Percentiles rank a stretch among this genome's conserved stretches.
These are phyloP conservation scores for Cytospora piceicola DNA, from an alignment of 2,329 filamentous ascomycete genomes.

Conservation along the genomic window DNA sequence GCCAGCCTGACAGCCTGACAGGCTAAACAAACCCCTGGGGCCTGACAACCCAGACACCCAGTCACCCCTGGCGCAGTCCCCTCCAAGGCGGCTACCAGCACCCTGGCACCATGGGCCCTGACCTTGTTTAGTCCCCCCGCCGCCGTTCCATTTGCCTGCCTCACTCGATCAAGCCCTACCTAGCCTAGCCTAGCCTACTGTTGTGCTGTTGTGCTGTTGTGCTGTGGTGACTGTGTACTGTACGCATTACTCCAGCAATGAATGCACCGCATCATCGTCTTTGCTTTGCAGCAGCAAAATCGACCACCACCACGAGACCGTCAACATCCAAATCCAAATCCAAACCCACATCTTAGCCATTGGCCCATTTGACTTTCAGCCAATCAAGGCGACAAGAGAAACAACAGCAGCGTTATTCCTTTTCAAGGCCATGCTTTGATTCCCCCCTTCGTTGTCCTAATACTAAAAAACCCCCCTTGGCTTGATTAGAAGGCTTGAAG, in stretches of 20 bases:
- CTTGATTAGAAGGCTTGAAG: slow-evolving; percentile 6
- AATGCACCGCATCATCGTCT: not conserved
- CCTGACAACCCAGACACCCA: not conserved
- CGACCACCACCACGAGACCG: not conserved
- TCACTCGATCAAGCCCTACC: not conserved
- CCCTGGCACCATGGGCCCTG: not conserved
- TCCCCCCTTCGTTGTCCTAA: not conserved
- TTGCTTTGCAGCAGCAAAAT: not conserved
- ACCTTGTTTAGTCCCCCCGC: not conserved
- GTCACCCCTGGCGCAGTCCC: not conserved
- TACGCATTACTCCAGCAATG: not conserved
- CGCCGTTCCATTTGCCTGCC: not conserved
- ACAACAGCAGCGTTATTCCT: not conserved
- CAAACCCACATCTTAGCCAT: not conserved
- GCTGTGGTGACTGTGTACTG: not conserved
- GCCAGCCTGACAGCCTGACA: not conserved
- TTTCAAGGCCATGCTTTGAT: slow-evolving; percentile 21
- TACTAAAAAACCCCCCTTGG: slow-evolving; percentile 15
- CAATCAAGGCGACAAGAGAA: not conserved
- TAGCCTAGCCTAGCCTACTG: too few relatives aligned
- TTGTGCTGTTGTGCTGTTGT: too few relatives aligned
- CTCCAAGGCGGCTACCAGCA: too few relatives aligned
- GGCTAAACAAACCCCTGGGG: not conserved
- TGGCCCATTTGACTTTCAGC: not conserved
- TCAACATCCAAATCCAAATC: not conserved